Conservation (phyloP, 371 early-diverging fungal species). For the Actinomortierella ambigua region DNA sequence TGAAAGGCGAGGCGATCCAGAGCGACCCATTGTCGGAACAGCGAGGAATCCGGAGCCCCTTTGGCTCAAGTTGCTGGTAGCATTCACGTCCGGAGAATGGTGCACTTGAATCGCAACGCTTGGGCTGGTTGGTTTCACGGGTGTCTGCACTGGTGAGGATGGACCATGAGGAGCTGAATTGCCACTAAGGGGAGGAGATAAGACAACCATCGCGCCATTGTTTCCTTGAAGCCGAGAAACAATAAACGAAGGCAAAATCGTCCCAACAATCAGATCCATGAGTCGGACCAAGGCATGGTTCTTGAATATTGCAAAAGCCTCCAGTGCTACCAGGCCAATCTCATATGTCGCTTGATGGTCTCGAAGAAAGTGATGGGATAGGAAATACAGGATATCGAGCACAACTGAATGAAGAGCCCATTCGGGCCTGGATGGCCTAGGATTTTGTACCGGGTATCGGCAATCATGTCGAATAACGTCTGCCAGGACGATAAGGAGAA, state of each 20-base stretch:
- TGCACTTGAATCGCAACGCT: constrained; percentile 46
- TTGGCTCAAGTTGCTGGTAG: too few species aligned
- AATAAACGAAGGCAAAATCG: constrained; percentile 38
- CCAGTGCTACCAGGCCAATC: constrained; percentile 35
- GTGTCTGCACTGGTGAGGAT: constrained; percentile 24
- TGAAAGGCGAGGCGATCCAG: too few species aligned
- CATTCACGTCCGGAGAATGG: too few species aligned
- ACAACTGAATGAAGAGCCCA: constrained; percentile 57
- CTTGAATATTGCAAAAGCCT: constrained; percentile 39
- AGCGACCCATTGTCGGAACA: too few species aligned
- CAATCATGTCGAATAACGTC: constrained; percentile 63
- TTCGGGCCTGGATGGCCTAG: constrained; percentile 62
- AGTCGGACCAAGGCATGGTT: constrained; percentile 25
- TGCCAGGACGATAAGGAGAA: constrained; percentile 48
- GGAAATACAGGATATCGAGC: constrained; percentile 50
- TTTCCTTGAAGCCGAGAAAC: constrained; percentile 9
- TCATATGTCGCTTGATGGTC: constrained; percentile 43
- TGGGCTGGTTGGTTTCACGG: constrained; percentile 1
- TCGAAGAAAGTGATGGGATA: constrained; percentile 22
- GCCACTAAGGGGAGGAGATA: constrained; percentile 6
- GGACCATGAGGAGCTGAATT: background rate
- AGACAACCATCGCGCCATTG: background rate
- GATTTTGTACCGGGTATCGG: constrained; percentile 54
- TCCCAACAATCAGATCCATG: constrained; percentile 27
- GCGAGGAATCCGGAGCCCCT: too few species aligned